Base-by-base conservation (phyloP, 1,284 basidiomycete genomes). In the Cutaneotrichosporon sp. region DNA sequence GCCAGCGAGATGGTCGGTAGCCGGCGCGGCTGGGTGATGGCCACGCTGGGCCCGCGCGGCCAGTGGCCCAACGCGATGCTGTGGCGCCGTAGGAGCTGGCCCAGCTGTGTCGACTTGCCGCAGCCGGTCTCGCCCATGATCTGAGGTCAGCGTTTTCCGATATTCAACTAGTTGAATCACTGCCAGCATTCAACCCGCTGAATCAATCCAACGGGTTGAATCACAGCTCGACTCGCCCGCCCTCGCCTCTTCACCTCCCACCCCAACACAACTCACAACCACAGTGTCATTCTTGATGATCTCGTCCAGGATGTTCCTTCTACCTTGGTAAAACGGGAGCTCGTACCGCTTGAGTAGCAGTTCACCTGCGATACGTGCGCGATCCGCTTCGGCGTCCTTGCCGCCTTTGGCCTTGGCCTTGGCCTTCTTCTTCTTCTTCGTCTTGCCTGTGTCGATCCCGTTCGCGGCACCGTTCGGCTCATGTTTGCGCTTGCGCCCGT, bases 111-210 rank as follows among this genome's bases (percentile, higher is more conserved):
- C 0, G 96, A 97, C 83, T 99, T 99, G 67, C 96, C 96, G 31
- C 93, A 97, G 42, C 96, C 97, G 0, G 96, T 99, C 81, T 99
- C 96, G 60, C 95, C 96, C 18, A 99, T 84, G 30, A 99, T 85
- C 78, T 80, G 32, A 4, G 31, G 49, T 60, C 26, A 60, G 58
- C 18, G 22, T 38, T 40, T 22, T 14, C 22, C 32, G 6, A 5
- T 2, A 46, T 26, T 26, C 26, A 26, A 26, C 26, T 26, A 26
- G 26, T 26, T 26, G 1, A 26, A 26, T 26, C 1, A 26, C 26
- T 26, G 26, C 26, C 26, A 3, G 1, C 26, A 26, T 26, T 26
- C 26, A 26, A 26, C 26, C 26, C 1, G 26, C 3, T 3, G 26
- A 26, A 26, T 26, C 26, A 26, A 26, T 26, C 3, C 26, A 26